Conservation (phyloP, 306 rosid species). For the Glycine soja region DNA sequence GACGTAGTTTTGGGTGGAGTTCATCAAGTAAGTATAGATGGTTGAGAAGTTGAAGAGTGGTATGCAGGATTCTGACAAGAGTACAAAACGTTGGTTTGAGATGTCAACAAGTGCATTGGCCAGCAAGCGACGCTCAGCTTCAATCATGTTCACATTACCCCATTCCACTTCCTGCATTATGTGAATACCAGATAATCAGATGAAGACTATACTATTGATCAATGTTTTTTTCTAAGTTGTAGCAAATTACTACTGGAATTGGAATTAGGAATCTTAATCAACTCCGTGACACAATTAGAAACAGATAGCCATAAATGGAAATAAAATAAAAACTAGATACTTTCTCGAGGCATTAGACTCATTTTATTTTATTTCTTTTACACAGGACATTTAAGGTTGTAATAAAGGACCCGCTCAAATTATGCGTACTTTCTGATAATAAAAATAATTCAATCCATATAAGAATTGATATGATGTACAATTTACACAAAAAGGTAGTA, state of each 20-base stretch:
- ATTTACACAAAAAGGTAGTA: not conserved
- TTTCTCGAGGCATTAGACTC: not conserved
- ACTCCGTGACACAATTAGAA: not conserved
- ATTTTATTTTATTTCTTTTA: not conserved
- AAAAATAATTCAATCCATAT: constrained; percentile 6
- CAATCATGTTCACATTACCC: constrained; percentile 86
- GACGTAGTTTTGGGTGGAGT: constrained; percentile 63
- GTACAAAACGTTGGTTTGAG: constrained; percentile 79
- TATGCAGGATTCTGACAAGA: constrained; percentile 82
- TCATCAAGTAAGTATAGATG: constrained; percentile 67
- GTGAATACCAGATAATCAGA: not conserved
- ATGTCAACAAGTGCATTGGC: constrained; percentile 85
- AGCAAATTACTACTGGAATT: not conserved
- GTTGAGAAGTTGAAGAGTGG: constrained; percentile 84
- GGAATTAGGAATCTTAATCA: not conserved
- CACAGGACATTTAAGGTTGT: not conserved
- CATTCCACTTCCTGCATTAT: constrained; percentile 70
- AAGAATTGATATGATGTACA: constrained; percentile 7
- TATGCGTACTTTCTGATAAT: constrained; percentile 11
- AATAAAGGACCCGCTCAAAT: not conserved
- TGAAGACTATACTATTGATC: not conserved
- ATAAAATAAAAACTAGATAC: not conserved
- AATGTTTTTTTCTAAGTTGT: not conserved
- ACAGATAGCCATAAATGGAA: not conserved
- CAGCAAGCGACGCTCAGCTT: constrained; percentile 82